Base-by-base conservation (phyloP, 805 yeast species). In the Kodamaea leandrae region DNA sequence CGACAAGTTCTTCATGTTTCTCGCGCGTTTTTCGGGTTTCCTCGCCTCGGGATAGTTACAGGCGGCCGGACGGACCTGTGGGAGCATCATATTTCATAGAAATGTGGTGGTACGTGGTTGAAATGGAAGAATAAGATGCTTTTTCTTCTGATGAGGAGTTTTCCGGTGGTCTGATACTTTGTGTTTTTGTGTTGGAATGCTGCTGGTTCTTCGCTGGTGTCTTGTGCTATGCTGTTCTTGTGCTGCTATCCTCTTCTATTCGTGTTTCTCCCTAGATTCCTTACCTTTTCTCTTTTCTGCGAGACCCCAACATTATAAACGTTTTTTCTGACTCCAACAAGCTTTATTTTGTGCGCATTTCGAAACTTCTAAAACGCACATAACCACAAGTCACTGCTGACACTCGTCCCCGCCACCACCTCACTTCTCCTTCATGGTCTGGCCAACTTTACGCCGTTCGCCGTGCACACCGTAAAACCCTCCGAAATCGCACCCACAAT, bases 1-100 rank as follows among this genome's bases (percentile, higher is more conserved):
- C 43, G 63, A 60, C 32, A 69, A 49, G 39, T 61, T 62, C 53
- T 68, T 68, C 61, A 63, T 64, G 49, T 66, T 67, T 42, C 69
- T 28, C 13, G 21, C 33, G 16, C 33, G 20, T 13, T 12, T 30
- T 9, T 16, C 33, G 20, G 33, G 33, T 13, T 30, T 30, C 6
- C 33, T 8, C 10, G 25, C 10, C 21, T 30, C 33, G 13, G 21
- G 33, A 18, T 30, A 30, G 13, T 12, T 18, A 12, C 33, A 30
- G 8, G 33, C 21, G 21, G 21, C 18, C 21, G 33, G 13, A 18
- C 33, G 7, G 10, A 30, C 21, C 17, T 27, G 32, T 17, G 33
- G 33, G 21, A 30, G 33, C 33, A 30, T 30, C 33, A 30, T 30
- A n/a, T 30, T 5, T 26, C 10, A 26, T 26, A 21, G 24, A 21